A percentile compares a stretch with the other conserved stretches of the same genome.
These are phyloP conservation scores for Pisolithus orientalis DNA, from an alignment of 768 basidiomycete species.

Conservation along the genomic window DNA sequence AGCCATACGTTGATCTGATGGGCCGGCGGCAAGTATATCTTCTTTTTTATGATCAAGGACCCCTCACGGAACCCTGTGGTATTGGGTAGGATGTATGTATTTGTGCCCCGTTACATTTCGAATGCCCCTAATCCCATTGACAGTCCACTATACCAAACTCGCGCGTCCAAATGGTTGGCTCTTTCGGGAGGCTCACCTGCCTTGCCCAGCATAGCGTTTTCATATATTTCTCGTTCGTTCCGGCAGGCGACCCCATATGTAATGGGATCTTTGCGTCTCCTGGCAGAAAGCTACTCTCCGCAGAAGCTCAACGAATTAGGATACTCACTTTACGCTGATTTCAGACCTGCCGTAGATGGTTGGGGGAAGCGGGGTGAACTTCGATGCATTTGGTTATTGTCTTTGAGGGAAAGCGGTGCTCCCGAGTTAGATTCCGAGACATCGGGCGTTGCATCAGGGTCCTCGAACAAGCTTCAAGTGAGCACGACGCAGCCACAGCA, in stretches of 20 bases:
- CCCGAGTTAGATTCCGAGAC: constrained; percentile 16
- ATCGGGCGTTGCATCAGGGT: not conserved
- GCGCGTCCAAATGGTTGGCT: constrained; percentile 72
- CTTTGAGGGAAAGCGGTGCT: constrained; percentile 35
- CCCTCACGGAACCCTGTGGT: not conserved
- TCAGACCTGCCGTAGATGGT: constrained; percentile 72
- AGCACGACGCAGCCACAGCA: not conserved
- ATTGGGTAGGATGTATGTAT: not conserved
- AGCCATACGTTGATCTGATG: constrained; percentile 85
- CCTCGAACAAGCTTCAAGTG: not conserved
- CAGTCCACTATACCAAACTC: constrained; percentile 77
- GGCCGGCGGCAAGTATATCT: constrained; percentile 52
- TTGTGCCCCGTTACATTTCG: not conserved
- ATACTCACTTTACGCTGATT: constrained; percentile 78
- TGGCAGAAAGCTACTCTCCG: constrained; percentile 54
- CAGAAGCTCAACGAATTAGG: constrained; percentile 60
- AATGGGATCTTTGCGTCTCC: constrained; percentile 67
- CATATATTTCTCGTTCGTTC: constrained; percentile 77
- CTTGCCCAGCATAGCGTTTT: constrained; percentile 68
- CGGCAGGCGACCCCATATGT: constrained; percentile 74
- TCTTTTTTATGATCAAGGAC: not conserved
- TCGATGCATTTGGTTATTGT: constrained; percentile 62
- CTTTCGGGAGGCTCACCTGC: constrained; percentile 66
- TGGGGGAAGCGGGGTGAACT: constrained; percentile 86
- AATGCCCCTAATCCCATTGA: constrained; percentile 5